phyloP scores from a whole-genome alignment of 2,329 filamentous ascomycete genomes.

The Fusarium sp. region DNA sequence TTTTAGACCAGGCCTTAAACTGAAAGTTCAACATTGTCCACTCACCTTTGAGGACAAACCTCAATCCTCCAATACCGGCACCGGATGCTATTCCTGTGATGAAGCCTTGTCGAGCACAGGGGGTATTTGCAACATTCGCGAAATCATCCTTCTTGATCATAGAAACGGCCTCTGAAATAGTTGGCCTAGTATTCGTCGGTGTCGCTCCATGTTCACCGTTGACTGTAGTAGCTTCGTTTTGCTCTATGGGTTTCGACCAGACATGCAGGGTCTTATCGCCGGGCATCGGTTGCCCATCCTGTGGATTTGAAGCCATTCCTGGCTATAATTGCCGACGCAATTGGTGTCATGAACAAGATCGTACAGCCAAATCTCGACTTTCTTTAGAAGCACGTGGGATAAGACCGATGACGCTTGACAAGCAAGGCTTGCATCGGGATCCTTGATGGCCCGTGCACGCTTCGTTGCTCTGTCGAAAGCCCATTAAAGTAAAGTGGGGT shows the following conservation, averaged over 20 bases:
- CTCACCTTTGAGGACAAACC: conserved; percentile 79
- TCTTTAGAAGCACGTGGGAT: conserved; percentile 35
- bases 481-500: conserved; percentile 47
- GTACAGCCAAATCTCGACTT: conserved; percentile 20
- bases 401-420: conserved; percentile 41
- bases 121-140: conserved; percentile 76
- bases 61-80: conserved; percentile 77
- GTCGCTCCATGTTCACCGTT: conserved; percentile 31
- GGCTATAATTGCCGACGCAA: conserved; percentile 45
- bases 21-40: conserved; percentile 7
- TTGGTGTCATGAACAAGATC: conserved; percentile 40
- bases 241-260: conserved; percentile 49
- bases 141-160: conserved; percentile 76
- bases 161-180: conserved; percentile 69
- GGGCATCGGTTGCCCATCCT: conserved; percentile 39
- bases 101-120: conserved; percentile 85
- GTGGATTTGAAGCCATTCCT: conserved; percentile 47
- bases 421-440: conserved; percentile 24
- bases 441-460: conserved; percentile 34
- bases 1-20: conserved; percentile 15
- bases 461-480: conserved; percentile 30
- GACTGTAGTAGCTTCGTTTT: conserved; percentile 29
- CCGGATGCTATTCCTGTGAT: conserved; percentile 85
- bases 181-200: conserved; percentile 45
- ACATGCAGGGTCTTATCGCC: conserved; percentile 49